Conservation (phyloP, 345 rosid species). For the Moricandia arvensis region DNA sequence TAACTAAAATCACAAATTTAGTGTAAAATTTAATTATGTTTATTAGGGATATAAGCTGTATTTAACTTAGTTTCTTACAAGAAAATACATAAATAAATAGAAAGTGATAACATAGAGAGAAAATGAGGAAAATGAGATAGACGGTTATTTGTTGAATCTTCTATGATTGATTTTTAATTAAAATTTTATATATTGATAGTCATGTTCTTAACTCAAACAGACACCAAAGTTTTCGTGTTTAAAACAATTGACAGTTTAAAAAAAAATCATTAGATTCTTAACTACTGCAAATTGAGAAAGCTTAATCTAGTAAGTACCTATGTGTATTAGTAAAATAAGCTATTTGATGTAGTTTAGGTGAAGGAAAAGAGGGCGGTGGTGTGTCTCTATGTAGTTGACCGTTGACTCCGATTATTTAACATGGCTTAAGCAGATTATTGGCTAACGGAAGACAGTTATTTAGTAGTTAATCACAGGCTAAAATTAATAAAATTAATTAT, state of each 20-base stretch:
- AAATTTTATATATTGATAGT: too few species aligned
- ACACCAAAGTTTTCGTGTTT: not conserved
- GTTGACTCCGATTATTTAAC: slow-evolving; percentile 32
- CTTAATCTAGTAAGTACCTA: not conserved
- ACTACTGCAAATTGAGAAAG: not conserved
- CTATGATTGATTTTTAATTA: too few species aligned
- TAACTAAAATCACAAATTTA: too few species aligned
- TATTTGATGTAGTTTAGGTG: not conserved
- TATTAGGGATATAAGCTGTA: too few species aligned
- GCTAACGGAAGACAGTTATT: slow-evolving; percentile 18
- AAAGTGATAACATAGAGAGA: too few species aligned
- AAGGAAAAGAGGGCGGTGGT: slow-evolving; percentile 1
- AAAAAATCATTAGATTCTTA: not conserved
- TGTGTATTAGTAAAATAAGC: too few species aligned
- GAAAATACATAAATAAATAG: too few species aligned
- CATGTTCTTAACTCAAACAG: not conserved
- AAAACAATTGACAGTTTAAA: not conserved
- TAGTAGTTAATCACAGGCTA: not conserved
- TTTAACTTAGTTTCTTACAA: too few species aligned
- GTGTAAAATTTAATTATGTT: too few species aligned
- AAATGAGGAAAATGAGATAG: too few species aligned
- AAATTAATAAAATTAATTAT: not conserved
- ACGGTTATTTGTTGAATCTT: too few species aligned
- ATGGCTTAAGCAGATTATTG: slow-evolving; percentile 25
- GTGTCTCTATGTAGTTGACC: slow-evolving; percentile 41